Evolutionary conservation across 495 filamentous ascomycete genomes (phyloP).

Genomic region (Chaetomium cochliodes): DNA sequence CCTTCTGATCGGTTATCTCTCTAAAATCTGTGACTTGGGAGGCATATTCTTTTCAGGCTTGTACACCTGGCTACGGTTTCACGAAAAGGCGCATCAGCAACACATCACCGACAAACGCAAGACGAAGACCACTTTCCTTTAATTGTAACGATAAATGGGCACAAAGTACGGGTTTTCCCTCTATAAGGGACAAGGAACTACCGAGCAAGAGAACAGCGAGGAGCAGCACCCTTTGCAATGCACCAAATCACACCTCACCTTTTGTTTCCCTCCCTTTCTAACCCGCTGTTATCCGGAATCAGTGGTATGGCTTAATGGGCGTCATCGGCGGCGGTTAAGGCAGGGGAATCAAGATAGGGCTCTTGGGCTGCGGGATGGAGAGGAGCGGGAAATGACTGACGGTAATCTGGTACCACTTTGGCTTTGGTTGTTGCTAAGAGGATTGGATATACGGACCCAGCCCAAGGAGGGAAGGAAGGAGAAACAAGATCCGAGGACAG

Average conservation of each 20-base stretch:
- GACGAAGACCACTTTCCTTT: constrained; percentile 9
- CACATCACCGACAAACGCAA: constrained; percentile 7
- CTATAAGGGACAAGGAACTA: background rate
- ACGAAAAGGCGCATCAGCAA: constrained; percentile 16
- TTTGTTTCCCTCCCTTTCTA: background rate
- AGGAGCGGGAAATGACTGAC: background rate
- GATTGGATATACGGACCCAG: background rate
- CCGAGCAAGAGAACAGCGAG: background rate
- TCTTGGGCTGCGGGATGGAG: background rate
- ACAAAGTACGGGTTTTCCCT: background rate
- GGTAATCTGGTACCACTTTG: background rate
- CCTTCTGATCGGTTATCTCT: background rate
- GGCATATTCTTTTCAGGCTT: constrained; percentile 9
- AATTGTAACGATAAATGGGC: constrained; percentile 22
- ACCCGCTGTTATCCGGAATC: background rate
- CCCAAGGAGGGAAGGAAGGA: background rate
- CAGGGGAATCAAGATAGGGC: background rate
- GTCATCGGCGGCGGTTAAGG: background rate
- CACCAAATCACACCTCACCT: background rate
- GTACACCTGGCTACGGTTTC: constrained; percentile 19
- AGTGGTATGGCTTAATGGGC: constrained; percentile 5
- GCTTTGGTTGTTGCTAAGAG: background rate
- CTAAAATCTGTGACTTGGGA: background rate
- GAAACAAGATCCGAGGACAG: background rate
- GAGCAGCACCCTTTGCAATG: background rate